Conservation (phyloP, 2,329 filamentous ascomycete species). For the Hypoxylon sp. region DNA sequence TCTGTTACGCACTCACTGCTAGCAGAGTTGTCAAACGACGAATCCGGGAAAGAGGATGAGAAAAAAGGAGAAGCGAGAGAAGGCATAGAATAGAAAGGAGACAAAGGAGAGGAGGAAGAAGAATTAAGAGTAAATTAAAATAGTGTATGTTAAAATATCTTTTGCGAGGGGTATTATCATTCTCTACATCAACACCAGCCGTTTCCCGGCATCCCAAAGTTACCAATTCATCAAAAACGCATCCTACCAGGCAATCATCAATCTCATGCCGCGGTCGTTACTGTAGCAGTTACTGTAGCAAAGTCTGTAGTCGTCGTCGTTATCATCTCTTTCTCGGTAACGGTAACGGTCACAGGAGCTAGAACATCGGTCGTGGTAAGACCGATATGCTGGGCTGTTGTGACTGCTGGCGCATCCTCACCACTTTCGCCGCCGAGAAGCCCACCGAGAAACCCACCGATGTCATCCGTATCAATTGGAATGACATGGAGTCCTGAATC, state of each 20-base stretch:
- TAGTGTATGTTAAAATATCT: constrained; percentile 8
- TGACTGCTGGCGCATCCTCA: neutral
- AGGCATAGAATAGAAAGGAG: too few relatives aligned
- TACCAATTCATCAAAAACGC: neutral
- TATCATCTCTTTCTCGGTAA: constrained; percentile 37
- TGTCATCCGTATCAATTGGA: constrained; percentile 21
- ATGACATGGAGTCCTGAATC: constrained; percentile 33
- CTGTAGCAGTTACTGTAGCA: constrained; percentile 27
- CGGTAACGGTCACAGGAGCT: constrained; percentile 28
- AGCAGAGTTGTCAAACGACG: too few relatives aligned
- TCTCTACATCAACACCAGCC: constrained; percentile 3
- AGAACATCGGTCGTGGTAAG: neutral
- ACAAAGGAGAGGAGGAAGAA: neutral
- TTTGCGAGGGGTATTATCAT: constrained; percentile 24
- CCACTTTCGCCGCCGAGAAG: neutral
- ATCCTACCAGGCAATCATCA: neutral
- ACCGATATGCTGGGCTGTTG: constrained; percentile 15
- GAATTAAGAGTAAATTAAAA: constrained; percentile 8
- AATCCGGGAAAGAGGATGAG: too few relatives aligned
- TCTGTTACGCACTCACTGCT: too few relatives aligned
- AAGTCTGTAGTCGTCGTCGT: constrained; percentile 32
- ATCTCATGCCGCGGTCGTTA: neutral
- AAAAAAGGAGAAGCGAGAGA: too few relatives aligned
- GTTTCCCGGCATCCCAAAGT: neutral
- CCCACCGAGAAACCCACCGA: neutral